Evolutionary conservation across 1,139 yeast genomes (phyloP).

Genomic region (Pichia kudriavzevii): DNA sequence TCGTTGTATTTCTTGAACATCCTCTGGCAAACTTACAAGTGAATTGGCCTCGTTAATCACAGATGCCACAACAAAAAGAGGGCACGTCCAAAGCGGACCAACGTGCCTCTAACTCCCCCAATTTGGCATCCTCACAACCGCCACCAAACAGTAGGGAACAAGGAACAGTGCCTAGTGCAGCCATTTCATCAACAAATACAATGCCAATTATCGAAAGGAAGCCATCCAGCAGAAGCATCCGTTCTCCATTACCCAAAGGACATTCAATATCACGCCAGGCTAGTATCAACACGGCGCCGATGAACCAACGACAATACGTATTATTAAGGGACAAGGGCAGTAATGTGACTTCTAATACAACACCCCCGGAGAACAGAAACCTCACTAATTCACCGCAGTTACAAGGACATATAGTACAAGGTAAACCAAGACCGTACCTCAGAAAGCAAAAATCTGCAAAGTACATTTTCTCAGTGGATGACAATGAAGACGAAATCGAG

Average conservation of each 20-base stretch:
- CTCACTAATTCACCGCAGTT: slow-evolving; percentile 4
- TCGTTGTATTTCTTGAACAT: too few relatives aligned
- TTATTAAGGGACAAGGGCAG: slow-evolving; percentile 23
- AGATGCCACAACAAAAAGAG: too few relatives aligned
- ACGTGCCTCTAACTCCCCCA: too few relatives aligned
- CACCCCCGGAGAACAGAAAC: too few relatives aligned
- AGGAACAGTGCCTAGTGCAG: too few relatives aligned
- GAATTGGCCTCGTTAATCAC: too few relatives aligned
- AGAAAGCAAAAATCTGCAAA: slow-evolving; percentile 25
- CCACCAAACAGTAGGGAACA: too few relatives aligned
- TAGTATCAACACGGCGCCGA: slow-evolving; percentile 16
- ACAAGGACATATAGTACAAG: too few relatives aligned
- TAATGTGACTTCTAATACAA: not conserved
- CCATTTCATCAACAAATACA: too few relatives aligned
- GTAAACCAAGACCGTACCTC: slow-evolving; percentile 21
- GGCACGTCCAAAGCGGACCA: too few relatives aligned
- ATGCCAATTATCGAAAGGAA: slow-evolving; percentile 12
- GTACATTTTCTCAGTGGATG: slow-evolving; percentile 64
- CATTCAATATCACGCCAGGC: slow-evolving; percentile 20
- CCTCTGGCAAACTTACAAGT: too few relatives aligned
- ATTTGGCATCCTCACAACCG: too few relatives aligned
- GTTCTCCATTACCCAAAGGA: slow-evolving; percentile 22
- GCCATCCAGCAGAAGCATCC: slow-evolving; percentile 16
- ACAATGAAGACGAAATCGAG: slow-evolving; percentile 58
- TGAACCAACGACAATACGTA: slow-evolving; percentile 28